phyloP scores from a whole-genome alignment of 2,329 filamentous ascomycete genomes.

The Falciphora oryzae region DNA sequence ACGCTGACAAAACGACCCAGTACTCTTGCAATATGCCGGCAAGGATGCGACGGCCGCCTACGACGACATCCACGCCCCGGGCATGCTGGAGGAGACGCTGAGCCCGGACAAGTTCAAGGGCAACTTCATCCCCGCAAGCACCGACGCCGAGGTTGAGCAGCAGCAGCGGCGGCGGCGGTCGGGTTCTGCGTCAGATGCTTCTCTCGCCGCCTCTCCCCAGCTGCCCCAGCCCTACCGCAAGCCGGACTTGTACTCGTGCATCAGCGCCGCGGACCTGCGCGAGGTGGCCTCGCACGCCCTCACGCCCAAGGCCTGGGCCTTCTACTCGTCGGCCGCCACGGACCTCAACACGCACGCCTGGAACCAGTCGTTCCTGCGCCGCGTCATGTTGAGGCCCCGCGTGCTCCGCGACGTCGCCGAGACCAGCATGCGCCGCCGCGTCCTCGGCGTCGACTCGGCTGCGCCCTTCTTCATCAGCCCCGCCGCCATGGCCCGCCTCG shows the following conservation, averaged over 20 bases:
- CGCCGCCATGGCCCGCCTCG: slow-evolving; percentile 43
- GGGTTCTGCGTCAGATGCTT: slow-evolving; percentile 11
- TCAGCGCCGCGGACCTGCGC: slow-evolving; percentile 46
- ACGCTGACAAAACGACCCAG: slow-evolving; percentile 33
- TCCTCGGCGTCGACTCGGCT: slow-evolving; percentile 35
- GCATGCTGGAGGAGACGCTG: slow-evolving; percentile 34
- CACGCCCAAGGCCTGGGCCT: slow-evolving; percentile 46
- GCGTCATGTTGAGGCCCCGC: slow-evolving; percentile 47
- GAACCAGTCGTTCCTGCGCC: slow-evolving; percentile 41
- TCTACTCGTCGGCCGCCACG: slow-evolving; percentile 48
- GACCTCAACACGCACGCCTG: slow-evolving; percentile 44
- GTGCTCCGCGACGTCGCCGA: slow-evolving; percentile 41
- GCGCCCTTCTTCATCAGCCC: slow-evolving; percentile 45
- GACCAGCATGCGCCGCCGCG: slow-evolving; percentile 32
- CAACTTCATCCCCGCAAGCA: slow-evolving; percentile 35
- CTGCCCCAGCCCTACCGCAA: slow-evolving; percentile 8
- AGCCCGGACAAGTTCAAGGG: slow-evolving; percentile 42
- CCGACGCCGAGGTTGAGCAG: slow-evolving; percentile 25
- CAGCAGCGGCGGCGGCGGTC: slow-evolving; percentile 6
- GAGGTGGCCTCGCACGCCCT: slow-evolving; percentile 37
- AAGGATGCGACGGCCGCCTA: slow-evolving; percentile 47
- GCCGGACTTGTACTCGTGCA: slow-evolving; percentile 35
- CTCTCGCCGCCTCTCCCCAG: slow-evolving; percentile 8
- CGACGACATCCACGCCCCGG: slow-evolving; percentile 41
- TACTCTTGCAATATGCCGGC: slow-evolving; percentile 46